Conservation (phyloP, 73 alveolate genomes). For the Paraurostyla sp. region DNA sequence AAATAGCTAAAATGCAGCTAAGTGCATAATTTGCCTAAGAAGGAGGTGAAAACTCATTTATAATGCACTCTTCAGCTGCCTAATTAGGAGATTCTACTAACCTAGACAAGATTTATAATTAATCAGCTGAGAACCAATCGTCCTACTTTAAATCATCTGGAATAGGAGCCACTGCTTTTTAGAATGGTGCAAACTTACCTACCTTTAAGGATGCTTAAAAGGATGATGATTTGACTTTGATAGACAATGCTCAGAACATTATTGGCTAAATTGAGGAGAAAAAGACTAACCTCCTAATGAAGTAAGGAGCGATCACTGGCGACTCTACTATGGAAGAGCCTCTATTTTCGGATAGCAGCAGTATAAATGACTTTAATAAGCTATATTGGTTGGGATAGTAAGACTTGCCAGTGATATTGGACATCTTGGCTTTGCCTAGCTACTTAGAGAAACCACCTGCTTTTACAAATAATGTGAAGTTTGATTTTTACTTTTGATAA, state of each 20-base stretch:
- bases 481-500: conserved; percentile 49
- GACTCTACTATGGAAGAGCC: too few species aligned
- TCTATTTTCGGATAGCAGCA: too few species aligned
- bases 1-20: conserved; percentile 21
- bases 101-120: neutral
- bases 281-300: neutral
- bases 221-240: too few species aligned
- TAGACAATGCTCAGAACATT: too few species aligned
- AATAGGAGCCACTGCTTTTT: too few species aligned
- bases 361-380: conserved; percentile 27
- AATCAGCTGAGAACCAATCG: neutral
- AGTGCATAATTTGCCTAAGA: neutral
- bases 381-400: conserved; percentile 33
- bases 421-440: conserved; percentile 29
- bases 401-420: conserved; percentile 24
- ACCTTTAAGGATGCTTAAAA: too few species aligned
- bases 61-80: neutral
- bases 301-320: too few species aligned
- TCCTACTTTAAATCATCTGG: neutral
- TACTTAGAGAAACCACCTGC: conserved; percentile 38
- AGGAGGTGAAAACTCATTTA: neutral
- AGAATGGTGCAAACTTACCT: too few species aligned
- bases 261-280: too few species aligned
- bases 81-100: neutral
- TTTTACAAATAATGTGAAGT: conserved; percentile 16